These are phyloP conservation scores for Chromosphaera perkinsii DNA, from an alignment of 208 protist species.

Conservation along the genomic window DNA sequence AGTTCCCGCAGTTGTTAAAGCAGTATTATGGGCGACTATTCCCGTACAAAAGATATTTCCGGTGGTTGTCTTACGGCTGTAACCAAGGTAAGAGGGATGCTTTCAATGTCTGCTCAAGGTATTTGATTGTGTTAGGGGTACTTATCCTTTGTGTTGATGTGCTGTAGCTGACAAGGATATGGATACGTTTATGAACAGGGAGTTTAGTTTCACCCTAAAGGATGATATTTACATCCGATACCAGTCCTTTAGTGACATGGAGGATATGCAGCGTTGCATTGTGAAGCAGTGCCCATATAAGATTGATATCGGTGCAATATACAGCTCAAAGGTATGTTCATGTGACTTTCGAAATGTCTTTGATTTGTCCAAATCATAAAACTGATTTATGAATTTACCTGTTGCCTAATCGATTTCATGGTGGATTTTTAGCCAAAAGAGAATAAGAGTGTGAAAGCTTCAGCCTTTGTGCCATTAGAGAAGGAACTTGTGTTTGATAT, in stretches of 20 bases:
- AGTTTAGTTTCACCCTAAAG: constrained; percentile 51
- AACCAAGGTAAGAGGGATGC: background rate
- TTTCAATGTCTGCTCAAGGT: background rate
- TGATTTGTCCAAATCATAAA: background rate
- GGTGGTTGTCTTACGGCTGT: constrained; percentile 39
- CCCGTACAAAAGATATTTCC: constrained; percentile 34
- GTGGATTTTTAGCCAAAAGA: constrained; percentile 29
- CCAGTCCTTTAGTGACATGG: constrained; percentile 32
- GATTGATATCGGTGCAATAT: constrained; percentile 60
- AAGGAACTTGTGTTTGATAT: constrained; percentile 98
- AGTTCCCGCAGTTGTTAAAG: background rate
- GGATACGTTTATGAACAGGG: constrained; percentile 40
- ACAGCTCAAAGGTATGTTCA: constrained; percentile 37
- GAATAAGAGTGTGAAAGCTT: constrained; percentile 20
- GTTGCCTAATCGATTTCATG: background rate
- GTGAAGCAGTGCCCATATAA: constrained; percentile 30
- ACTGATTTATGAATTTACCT: background rate
- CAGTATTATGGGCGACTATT: constrained; percentile 40
- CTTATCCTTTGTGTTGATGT: constrained; percentile 6
- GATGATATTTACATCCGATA: constrained; percentile 48
- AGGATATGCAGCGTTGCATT: constrained; percentile 29
- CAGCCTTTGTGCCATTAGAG: constrained; percentile 48
- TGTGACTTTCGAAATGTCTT: too few relatives aligned
- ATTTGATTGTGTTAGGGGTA: constrained; percentile 2
- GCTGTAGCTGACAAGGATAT: too few relatives aligned